Percentiles rank a stretch among this genome's conserved stretches.
phyloP scores from a whole-genome alignment of 441 rosid genomes.

The Jatropha podagrica region DNA sequence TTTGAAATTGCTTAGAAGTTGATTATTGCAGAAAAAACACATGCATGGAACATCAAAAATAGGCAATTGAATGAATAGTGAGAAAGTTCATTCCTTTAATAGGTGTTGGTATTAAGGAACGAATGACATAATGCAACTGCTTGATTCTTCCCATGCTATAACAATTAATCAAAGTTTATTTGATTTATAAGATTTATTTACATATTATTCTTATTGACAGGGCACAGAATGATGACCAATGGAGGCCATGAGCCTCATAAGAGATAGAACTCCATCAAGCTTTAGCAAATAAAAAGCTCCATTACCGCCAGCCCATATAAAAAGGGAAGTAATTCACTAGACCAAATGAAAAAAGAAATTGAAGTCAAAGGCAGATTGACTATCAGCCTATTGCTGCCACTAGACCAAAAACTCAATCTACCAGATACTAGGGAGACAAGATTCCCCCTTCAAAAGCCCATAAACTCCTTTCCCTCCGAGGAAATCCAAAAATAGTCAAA shows the following conservation, averaged over 20 bases:
- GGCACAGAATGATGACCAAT: neutral
- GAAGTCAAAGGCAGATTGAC: neutral
- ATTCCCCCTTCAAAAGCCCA: neutral
- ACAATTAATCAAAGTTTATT: neutral
- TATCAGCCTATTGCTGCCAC: neutral
- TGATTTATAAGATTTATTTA: neutral
- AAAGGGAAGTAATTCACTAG: neutral
- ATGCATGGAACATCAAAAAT: neutral
- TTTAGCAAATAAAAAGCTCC: neutral
- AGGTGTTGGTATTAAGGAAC: neutral
- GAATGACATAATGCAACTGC: neutral
- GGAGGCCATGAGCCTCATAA: neutral
- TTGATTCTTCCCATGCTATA: neutral
- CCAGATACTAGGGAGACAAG: neutral
- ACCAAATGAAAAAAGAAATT: neutral
- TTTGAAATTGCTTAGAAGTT: neutral
- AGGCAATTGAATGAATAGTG: neutral
- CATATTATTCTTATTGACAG: neutral
- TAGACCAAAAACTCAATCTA: neutral
- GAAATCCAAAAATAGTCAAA: neutral
- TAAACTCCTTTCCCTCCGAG: too few species aligned
- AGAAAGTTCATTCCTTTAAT: too few species aligned
- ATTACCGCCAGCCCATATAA: neutral
- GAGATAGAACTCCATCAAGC: neutral
- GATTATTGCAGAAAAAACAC: neutral